These are phyloP conservation scores for Echinosophora koreensis DNA, from an alignment of 306 rosid genomes.

Conservation along the genomic window DNA sequence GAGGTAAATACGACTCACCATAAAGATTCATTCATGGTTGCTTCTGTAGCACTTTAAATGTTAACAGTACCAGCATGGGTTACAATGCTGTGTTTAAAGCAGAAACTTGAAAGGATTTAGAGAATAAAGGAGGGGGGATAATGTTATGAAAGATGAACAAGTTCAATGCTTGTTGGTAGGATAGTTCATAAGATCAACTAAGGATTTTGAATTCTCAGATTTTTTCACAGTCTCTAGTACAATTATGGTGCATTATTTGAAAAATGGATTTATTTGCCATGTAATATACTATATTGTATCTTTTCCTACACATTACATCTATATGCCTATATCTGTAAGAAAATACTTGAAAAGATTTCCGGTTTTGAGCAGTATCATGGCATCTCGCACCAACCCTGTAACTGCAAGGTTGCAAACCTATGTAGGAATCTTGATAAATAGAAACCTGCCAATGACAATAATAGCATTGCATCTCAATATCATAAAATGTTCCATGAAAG, in stretches of 20 bases:
- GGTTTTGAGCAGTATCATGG: constrained; percentile 15
- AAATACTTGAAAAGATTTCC: constrained; percentile 34
- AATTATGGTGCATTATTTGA: constrained; percentile 25
- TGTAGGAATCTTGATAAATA: constrained; percentile 32
- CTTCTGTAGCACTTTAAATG: neutral
- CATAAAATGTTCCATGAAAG: neutral
- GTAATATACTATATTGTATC: neutral
- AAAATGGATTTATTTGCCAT: constrained; percentile 33
- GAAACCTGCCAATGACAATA: constrained; percentile 40
- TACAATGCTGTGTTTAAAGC: neutral
- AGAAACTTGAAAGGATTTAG: neutral
- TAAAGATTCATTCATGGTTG: neutral
- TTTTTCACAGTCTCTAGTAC: constrained; percentile 18
- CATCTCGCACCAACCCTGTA: constrained; percentile 28
- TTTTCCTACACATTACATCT: constrained; percentile 12
- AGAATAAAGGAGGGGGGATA: neutral
- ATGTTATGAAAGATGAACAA: neutral
- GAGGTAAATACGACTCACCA: neutral
- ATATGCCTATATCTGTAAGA: constrained; percentile 36
- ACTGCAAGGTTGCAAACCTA: constrained; percentile 32
- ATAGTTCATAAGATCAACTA: constrained; percentile 2
- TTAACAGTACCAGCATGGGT: neutral
- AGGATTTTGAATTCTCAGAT: constrained; percentile 21
- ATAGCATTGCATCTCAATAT: constrained; percentile 20
- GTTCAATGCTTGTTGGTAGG: neutral